A percentile compares a stretch with the other conserved stretches of the same genome.
Conservation (phyloP, 768 basidiomycete genomes). For the Baorangia bicolor region DNA sequence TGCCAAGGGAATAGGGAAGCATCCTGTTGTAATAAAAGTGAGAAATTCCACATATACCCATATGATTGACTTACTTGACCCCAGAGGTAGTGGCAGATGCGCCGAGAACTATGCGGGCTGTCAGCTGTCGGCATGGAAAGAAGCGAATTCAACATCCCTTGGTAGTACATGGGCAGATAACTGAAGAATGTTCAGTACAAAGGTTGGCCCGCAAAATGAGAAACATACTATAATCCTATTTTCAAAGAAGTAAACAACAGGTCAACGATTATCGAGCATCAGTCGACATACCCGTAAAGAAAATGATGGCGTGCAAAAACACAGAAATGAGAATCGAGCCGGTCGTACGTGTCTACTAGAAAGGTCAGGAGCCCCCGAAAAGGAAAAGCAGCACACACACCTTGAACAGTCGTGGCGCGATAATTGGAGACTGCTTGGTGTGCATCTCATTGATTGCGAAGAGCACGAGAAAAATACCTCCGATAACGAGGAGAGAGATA, state of each 20-base stretch:
- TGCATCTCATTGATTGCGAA: too few relatives aligned
- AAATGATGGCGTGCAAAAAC: constrained; percentile 36
- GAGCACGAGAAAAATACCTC: constrained; percentile 30
- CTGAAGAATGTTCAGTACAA: constrained; percentile 11
- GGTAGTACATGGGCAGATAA: constrained; percentile 42
- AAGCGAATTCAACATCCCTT: constrained; percentile 16
- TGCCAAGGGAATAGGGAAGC: constrained; percentile 33
- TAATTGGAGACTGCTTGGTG: constrained; percentile 30
- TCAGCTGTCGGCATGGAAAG: background rate
- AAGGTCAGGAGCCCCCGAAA: background rate
- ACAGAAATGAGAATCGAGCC: constrained; percentile 28
- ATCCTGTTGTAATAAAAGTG: constrained; percentile 23
- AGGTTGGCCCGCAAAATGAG: background rate
- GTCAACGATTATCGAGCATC: background rate
- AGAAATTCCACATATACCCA: background rate
- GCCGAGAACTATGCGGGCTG: constrained; percentile 28
- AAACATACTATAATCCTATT: constrained; percentile 27
- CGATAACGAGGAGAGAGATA: constrained; percentile 34
- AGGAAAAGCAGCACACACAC: constrained; percentile 3
- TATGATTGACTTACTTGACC: constrained; percentile 21
- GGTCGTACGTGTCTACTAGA: constrained; percentile 37
- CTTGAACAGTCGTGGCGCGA: constrained; percentile 40
- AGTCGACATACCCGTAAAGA: constrained; percentile 29
- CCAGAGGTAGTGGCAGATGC: constrained; percentile 34
- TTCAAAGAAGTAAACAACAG: background rate